Base-by-base conservation (phyloP, 345 rosid genomes). In the Boechera stricta region DNA sequence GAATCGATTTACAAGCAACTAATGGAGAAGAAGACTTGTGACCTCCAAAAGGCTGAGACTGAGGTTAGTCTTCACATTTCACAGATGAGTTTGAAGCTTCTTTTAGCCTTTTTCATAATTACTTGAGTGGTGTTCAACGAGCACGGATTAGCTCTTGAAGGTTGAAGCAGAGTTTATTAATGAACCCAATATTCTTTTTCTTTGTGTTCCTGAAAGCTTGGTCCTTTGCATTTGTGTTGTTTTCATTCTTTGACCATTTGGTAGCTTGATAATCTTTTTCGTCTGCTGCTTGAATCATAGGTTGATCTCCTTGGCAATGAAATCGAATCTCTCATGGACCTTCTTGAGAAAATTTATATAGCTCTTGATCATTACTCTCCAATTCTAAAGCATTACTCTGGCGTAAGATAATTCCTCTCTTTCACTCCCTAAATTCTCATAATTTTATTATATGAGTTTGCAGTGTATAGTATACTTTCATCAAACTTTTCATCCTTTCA, bases 311-410 rank as follows among this genome's bases (percentile, higher is more conserved):
- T 92, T 64, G 98, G 92, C 7, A 88, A 94, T 74, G 85, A 90
- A 76, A 96, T 90, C 71, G 92, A 92, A 45, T 64, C 81, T 24
- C 90, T 85, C 72, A 72, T 81, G 64, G 33, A 89, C 71, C 96
- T 92, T 73, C 90, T 88, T 53, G 85, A 86, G 83, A 94, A 94
- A 82, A 88, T 94, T 53, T 92, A 90, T 76, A 85, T 90, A 65
- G 92, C 91, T 3, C 86, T 94, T 51, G 97, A 94, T 80, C 98
- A 94, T 85, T 94, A 94, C 72, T 90, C 97, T 66, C 95, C 92
- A 13, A 59, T 94, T 59, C 77, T 92, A 77, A 76, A 82, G 70
- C 95, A 94, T 71, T 92, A 94, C 82, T 87, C 93, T 58, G 92
- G 97, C 54, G 98, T 94, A 86, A 88, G 93, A 79, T 35, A 8